A percentile compares a stretch with the other conserved stretches of the same genome.
Conservation (phyloP, 2,329 filamentous ascomycete genomes). For the Colletotrichum sublineola region DNA sequence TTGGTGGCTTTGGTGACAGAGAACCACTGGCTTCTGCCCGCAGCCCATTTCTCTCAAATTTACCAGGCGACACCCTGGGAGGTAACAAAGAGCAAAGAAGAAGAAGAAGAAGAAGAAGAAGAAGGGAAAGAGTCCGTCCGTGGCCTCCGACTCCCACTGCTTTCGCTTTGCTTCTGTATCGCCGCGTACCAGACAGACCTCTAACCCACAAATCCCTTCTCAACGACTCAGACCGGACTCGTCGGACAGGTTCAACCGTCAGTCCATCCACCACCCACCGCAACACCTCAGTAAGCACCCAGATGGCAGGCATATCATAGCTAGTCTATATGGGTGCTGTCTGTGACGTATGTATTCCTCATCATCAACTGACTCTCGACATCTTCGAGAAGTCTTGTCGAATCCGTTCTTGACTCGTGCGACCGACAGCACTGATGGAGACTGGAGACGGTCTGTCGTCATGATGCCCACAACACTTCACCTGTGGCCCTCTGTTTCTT, state of each 20-base stretch:
- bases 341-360: constrained; percentile 30
- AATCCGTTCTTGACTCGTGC: constrained; percentile 35
- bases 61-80: constrained; percentile 34
- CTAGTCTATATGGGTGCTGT: not conserved
- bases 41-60: constrained; percentile 7
- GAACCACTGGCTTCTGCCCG: constrained; percentile 6
- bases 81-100: constrained; percentile 28
- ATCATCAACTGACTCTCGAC: constrained; percentile 22
- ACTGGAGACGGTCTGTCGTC: constrained; percentile 37
- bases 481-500: not conserved
- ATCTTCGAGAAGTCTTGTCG: constrained; percentile 12
- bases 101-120: not conserved
- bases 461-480: constrained; percentile 40
- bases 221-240: not conserved
- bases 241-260: constrained; percentile 12
- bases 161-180: not conserved
- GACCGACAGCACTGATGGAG: constrained; percentile 28
- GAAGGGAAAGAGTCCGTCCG: not conserved
- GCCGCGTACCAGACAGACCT: constrained; percentile 4
- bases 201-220: too few relatives aligned
- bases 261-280: not conserved
- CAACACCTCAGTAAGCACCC: constrained; percentile 36
- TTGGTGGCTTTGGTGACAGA: constrained; percentile 33
- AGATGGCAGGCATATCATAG: constrained; percentile 15
- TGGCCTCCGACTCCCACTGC: constrained; percentile 1